Evolutionary conservation across 192 early-diverging fungal species (phyloP).

Genomic region (Podila verticillata): DNA sequence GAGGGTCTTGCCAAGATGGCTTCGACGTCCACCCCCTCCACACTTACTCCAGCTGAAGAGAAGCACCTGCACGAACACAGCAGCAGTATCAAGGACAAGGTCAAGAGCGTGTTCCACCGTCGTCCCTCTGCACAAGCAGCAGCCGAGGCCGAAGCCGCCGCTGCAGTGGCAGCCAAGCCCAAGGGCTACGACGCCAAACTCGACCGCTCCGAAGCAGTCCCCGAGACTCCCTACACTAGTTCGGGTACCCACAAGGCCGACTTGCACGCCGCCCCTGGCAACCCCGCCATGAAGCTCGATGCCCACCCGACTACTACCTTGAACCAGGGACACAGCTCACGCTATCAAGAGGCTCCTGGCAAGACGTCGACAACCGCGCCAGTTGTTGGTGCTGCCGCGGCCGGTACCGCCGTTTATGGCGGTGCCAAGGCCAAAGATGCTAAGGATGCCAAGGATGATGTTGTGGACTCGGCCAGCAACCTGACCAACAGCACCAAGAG

Average conservation of each 20-base stretch:
- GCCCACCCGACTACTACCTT: conserved; percentile 4
- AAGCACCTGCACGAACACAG: neutral
- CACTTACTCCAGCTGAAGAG: neutral
- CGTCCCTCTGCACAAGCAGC: conserved; percentile 7
- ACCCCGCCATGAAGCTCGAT: conserved; percentile 9
- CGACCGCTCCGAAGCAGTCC: neutral
- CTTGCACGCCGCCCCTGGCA: conserved; percentile 6
- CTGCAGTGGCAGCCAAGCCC: neutral
- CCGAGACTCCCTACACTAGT: conserved; percentile 1
- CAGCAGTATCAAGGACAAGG: conserved; percentile 4
- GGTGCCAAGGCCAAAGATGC: conserved; percentile 3
- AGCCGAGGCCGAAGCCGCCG: neutral
- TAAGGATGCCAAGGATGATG: neutral
- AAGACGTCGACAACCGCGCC: neutral
- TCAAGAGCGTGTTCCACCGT: conserved; percentile 30
- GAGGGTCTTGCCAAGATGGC: neutral
- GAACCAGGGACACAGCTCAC: conserved; percentile 10
- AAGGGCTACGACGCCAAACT: neutral
- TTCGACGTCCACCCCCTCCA: neutral
- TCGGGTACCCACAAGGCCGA: conserved; percentile 13
- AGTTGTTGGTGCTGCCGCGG: neutral
- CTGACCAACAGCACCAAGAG: neutral
- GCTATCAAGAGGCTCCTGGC: neutral
- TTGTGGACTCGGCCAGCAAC: neutral
- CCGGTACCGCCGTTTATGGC: conserved; percentile 1